Base-by-base conservation (phyloP, 805 yeast genomes). In the Starmerella kuoi region DNA sequence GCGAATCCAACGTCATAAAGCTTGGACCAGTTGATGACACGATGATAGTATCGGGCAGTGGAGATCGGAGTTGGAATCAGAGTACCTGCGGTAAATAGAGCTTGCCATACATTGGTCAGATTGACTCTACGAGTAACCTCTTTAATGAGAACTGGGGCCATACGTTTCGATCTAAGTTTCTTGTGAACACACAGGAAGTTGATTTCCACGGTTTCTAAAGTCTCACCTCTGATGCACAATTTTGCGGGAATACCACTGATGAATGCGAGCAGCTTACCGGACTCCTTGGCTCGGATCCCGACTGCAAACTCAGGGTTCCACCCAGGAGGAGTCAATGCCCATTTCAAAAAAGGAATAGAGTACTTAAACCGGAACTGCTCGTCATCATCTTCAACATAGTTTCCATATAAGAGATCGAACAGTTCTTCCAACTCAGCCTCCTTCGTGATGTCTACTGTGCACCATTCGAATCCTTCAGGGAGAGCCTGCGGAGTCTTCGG, bases 281-380 rank as follows among this genome's bases (percentile, higher is more conserved):
- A 74, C 1, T 68, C 70, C 49, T 74, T 76, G 23, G 85, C 97
- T 31, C 97, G 70, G 14, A 91, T 95, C 51, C 97, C 97, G 27
- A 85, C 80, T 54, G 81, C 80, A 94, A 96, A 88, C 12, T 87
- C 88, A 42, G 69, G 66, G 37, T 69, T 68, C 82, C 88, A 88
- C 15, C 96, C 97, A 0, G 98, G 98, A 2, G 94, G 83, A 49
- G 80, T 79, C 53, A 91, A 67, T 1, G 95, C 94, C 97, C 97
- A 91, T 53, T 77, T 72, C 58, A 91, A 73, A 56, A 91, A 88
- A 24, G 74, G 79, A 24, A 76, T 73, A 0, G 86, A 72, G 62
- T 91, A 91, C 52, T 84, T 83, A 68, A 91, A 88, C 57, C 98
- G 72, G 66, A 91, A 86, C 1, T 85, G 75, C 34, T 91, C 87